Base-by-base conservation (phyloP, 2,329 filamentous ascomycete genomes). In the Colletotrichum lupini region DNA sequence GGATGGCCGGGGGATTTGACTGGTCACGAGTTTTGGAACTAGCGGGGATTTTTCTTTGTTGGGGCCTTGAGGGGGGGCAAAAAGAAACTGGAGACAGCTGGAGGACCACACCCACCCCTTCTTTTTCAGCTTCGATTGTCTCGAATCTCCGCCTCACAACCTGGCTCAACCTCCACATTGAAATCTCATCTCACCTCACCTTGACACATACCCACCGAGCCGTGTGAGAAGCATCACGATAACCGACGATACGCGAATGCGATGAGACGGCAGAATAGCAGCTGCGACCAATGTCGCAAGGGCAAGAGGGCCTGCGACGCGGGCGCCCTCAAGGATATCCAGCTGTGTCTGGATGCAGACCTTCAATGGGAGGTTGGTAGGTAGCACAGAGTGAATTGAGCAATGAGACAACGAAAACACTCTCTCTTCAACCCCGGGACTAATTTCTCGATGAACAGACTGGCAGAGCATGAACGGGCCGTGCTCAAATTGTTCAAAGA, bases 401-500 rank as follows among this genome's bases (percentile, higher is more conserved):
- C 14, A 42, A 42, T 32, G 30, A 32, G 30, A 32, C 9, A 32
- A 32, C 30, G 30, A 32, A 32, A 5, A 4, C 4, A 16, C 22
- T 2, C n/a, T 3, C 6, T 24, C 5, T 32, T 12, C 22, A 4
- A 4, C 56, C 42, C 2, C 24, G 9, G 11, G 11, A 58, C 57
- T 55, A 61, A 55, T 42, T 46, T 12, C 7, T 5, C 6, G 8
- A 7, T 3, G 12, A 37, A n/a, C 24, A 73, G 70, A 73, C 19
- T 73, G 70, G 66, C 46, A 73, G 16, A 42, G 32, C 60, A 12
- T 63, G 11, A 32, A 22, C 5, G 67, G 49, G 9, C 72, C 76
- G 14, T 81, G 80, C 60, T 78, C 79, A 0, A 81, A 81, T 16
- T 81, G 80, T 35, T 66, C 72, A 5, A 79, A 76, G 67, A 81